A percentile compares a stretch with the other conserved stretches of the same genome.
Evolutionary conservation across 2,329 filamentous ascomycete species (phyloP).

Genomic region (Lecanoromycetidae sp.): DNA sequence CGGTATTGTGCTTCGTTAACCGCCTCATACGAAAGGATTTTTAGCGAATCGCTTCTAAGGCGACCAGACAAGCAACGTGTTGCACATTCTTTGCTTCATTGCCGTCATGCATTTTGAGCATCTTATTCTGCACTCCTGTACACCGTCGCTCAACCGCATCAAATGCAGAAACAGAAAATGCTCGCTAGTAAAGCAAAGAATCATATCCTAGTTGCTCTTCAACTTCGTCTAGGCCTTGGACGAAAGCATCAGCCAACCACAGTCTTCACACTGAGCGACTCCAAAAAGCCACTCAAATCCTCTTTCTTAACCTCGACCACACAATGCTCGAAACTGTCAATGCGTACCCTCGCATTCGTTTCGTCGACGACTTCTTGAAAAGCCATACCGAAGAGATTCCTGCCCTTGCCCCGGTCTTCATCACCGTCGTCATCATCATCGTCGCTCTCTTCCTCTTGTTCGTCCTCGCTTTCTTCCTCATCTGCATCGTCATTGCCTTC

Average conservation of each 20-base stretch:
- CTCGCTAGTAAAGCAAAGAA: slow-evolving; percentile 3
- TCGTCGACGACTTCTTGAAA: slow-evolving; percentile 92
- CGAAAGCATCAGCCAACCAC: slow-evolving; percentile 46
- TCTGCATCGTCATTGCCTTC: slow-evolving; percentile 45
- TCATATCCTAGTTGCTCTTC: too few species aligned
- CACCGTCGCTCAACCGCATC: neutral
- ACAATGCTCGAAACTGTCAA: slow-evolving; percentile 94
- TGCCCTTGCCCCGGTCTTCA: slow-evolving; percentile 52
- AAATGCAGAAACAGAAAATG: neutral
- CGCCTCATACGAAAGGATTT: too few species aligned
- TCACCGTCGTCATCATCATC: slow-evolving; percentile 49
- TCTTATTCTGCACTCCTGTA: neutral
- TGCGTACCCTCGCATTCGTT: slow-evolving; percentile 76
- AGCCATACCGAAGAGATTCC: slow-evolving; percentile 85
- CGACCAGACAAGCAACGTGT: too few species aligned
- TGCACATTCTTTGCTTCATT: neutral
- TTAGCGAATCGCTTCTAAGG: too few species aligned
- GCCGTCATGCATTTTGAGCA: neutral
- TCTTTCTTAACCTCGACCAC: slow-evolving; percentile 98
- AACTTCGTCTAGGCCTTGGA: neutral
- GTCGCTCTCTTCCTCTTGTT: slow-evolving; percentile 54
- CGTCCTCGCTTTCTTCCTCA: slow-evolving; percentile 49
- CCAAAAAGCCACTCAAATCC: slow-evolving; percentile 78
- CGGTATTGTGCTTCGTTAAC: too few species aligned
- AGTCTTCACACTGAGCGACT: slow-evolving; percentile 80